These are phyloP conservation scores for Termitomyces sp. DNA, from an alignment of 768 basidiomycete species.

Conservation along the genomic window DNA sequence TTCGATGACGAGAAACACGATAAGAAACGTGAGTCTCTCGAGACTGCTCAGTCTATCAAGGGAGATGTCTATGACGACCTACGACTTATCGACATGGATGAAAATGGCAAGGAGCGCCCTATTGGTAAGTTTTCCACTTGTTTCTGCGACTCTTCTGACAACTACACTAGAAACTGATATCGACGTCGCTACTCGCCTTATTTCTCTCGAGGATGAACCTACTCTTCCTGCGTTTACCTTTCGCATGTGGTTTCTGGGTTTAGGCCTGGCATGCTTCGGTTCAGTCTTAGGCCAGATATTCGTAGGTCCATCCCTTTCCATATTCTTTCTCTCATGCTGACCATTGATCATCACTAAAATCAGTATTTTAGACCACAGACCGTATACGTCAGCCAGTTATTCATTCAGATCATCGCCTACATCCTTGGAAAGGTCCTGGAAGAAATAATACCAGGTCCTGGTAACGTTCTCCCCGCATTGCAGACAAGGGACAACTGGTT, in stretches of 20 bases:
- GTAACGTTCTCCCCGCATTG: conserved; percentile 16
- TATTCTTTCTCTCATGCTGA: not conserved
- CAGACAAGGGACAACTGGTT: conserved; percentile 29
- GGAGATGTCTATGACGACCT: conserved; percentile 16
- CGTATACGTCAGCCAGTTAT: conserved; percentile 37
- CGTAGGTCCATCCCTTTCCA: conserved; percentile 18
- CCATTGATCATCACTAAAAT: not conserved
- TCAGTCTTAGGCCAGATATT: conserved; percentile 46
- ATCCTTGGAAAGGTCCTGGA: conserved; percentile 42
- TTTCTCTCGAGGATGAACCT: conserved; percentile 50
- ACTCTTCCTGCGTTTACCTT: conserved; percentile 45
- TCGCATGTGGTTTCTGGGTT: conserved; percentile 48
- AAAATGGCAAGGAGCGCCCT: conserved; percentile 42
- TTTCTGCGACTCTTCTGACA: not conserved
- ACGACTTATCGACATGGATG: conserved; percentile 36
- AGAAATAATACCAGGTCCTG: conserved; percentile 31
- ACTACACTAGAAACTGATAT: conserved; percentile 29
- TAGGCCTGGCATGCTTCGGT: conserved; percentile 53
- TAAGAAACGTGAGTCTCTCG: conserved; percentile 11
- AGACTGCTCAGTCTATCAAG: conserved; percentile 4
- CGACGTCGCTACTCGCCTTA: conserved; percentile 41
- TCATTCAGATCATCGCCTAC: conserved; percentile 48
- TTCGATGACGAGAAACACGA: not conserved
- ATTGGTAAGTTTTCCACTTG: conserved; percentile 26
- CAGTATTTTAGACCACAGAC: conserved; percentile 41